Evolutionary conservation across 2,329 filamentous ascomycete genomes (phyloP).

Genomic region (Cladosporium cucumerinum): DNA sequence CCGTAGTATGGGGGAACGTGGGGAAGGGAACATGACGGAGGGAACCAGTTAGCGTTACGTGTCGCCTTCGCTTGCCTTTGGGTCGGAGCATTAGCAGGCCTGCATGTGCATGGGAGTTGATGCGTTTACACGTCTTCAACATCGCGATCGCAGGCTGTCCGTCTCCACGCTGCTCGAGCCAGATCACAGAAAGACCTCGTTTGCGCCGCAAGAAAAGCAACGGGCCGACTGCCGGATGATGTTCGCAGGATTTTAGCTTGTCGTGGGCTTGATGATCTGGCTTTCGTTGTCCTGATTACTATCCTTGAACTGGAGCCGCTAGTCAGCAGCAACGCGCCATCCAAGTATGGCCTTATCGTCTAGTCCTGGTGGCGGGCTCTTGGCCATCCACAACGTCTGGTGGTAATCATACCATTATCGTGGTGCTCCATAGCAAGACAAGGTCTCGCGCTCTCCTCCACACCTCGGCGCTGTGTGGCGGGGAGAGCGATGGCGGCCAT

Average conservation of each 20-base stretch:
- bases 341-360: neutral
- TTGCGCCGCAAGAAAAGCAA: neutral
- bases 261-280: neutral
- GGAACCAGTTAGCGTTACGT: neutral
- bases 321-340: constrained; percentile 3
- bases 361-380: neutral
- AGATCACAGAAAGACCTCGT: neutral
- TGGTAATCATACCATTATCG: constrained; percentile 1
- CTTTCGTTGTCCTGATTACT: constrained; percentile 3
- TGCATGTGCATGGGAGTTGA: neutral
- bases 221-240: constrained; percentile 5
- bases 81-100: neutral
- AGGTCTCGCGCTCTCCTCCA: constrained; percentile 6
- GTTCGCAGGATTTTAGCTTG: constrained; percentile 8
- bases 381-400: neutral
- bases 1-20: constrained; percentile 1
- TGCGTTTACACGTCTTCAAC: constrained; percentile 1
- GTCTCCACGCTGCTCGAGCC: constrained; percentile 3
- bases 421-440: neutral
- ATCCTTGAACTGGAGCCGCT: neutral
- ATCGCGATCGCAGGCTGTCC: neutral
- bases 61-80: neutral
- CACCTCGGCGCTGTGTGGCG: constrained; percentile 8
- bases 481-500: neutral
- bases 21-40: neutral